Evolutionary conservation across 179 eudicot species (phyloP).

Genomic region (Spergularia azorica): DNA sequence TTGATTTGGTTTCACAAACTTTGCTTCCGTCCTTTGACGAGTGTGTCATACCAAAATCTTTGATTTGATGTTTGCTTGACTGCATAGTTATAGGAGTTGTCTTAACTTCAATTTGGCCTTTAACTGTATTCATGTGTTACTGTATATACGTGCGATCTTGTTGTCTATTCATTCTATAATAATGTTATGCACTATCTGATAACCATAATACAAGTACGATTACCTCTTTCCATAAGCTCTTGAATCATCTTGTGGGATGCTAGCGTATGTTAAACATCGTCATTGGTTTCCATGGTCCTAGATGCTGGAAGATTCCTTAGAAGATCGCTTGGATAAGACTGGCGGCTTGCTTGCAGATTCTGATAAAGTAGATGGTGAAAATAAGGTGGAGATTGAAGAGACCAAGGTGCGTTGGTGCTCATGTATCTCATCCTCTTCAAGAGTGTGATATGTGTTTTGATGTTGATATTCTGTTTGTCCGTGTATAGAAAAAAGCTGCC

Average conservation of each 20-base stretch:
- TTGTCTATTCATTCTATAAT: too few species aligned
- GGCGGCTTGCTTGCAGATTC: slow-evolving; percentile 68
- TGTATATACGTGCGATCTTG: too few species aligned
- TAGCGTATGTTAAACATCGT: neutral
- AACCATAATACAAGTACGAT: neutral
- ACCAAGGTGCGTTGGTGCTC: slow-evolving; percentile 51
- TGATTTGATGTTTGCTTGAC: neutral
- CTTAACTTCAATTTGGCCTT: too few species aligned
- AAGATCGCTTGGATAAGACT: slow-evolving; percentile 82
- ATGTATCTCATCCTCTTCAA: neutral
- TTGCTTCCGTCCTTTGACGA: too few species aligned
- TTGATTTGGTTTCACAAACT: neutral
- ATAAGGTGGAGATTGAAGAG: slow-evolving; percentile 81
- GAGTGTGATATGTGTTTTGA: neutral
- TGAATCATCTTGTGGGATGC: slow-evolving; percentile 3
- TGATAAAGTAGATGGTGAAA: slow-evolving; percentile 82
- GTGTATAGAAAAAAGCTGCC: slow-evolving; percentile 62
- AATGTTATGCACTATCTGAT: neutral
- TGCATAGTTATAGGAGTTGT: too few species aligned
- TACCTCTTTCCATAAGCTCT: slow-evolving; percentile 2
- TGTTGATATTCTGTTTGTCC: slow-evolving; percentile 17
- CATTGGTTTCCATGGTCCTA: slow-evolving; percentile 27
- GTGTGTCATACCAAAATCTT: neutral
- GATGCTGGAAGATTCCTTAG: slow-evolving; percentile 92
- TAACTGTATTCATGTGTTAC: too few species aligned